These are phyloP conservation scores for Globisporangium irregulare DNA, from an alignment of 352 stramenopile species.

Conservation along the genomic window DNA sequence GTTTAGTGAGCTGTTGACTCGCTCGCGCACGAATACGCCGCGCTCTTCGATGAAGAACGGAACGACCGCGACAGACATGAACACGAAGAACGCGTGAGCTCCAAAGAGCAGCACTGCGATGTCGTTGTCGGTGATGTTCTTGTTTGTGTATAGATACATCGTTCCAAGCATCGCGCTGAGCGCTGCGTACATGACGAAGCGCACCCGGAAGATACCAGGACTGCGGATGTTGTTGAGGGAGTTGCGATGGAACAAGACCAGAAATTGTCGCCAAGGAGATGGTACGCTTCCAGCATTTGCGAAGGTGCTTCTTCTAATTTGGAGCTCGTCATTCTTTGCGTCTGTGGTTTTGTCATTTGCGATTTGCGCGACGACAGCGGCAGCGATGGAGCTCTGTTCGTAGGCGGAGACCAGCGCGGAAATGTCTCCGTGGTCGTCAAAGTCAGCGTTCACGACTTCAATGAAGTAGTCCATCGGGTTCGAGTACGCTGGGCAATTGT, in stretches of 20 bases:
- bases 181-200: slow-evolving; percentile 81
- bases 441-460: slow-evolving; percentile 61
- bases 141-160: slow-evolving; percentile 61
- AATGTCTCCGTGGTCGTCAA: slow-evolving; percentile 24
- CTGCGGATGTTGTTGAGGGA: slow-evolving; percentile 66
- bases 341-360: slow-evolving; percentile 21
- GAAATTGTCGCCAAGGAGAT: slow-evolving; percentile 50
- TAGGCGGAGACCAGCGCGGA: not conserved
- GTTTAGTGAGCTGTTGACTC: slow-evolving; percentile 69
- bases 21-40: slow-evolving; percentile 81
- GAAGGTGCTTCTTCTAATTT: not conserved
- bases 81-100: slow-evolving; percentile 87
- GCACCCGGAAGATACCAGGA: slow-evolving; percentile 71
- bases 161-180: slow-evolving; percentile 70
- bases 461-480: slow-evolving; percentile 71
- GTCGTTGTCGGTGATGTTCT: slow-evolving; percentile 26
- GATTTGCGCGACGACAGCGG: slow-evolving; percentile 25
- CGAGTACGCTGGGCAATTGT: slow-evolving; percentile 58
- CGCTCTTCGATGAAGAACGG: slow-evolving; percentile 84
- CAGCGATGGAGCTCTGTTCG: slow-evolving; percentile 12
- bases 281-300: slow-evolving; percentile 34
- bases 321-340: not conserved
- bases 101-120: slow-evolving; percentile 83
- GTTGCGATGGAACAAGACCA: slow-evolving; percentile 50
- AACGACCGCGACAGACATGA: slow-evolving; percentile 89